Evolutionary conservation across 345 rosid species (phyloP).

Genomic region (Aurinia saxatilis): DNA sequence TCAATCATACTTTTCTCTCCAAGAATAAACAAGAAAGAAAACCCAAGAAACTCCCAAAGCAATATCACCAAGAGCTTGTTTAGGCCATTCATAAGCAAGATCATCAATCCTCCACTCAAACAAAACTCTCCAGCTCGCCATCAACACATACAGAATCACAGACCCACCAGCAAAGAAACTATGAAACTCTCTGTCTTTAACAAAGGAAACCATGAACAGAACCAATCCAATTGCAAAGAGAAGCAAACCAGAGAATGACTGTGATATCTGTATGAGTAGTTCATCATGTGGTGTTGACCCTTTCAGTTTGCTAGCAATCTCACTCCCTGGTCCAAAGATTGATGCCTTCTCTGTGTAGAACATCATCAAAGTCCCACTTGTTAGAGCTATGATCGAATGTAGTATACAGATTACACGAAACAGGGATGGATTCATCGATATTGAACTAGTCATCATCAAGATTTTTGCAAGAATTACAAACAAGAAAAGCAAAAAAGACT

Average conservation of each 20-base stretch:
- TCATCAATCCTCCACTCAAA: slow-evolving; percentile 65
- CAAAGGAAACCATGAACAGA: slow-evolving; percentile 83
- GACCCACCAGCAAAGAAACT: slow-evolving; percentile 88
- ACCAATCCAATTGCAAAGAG: slow-evolving; percentile 64
- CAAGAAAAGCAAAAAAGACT: neutral
- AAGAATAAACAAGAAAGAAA: slow-evolving; percentile 72
- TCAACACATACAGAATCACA: slow-evolving; percentile 52
- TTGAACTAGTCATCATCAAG: slow-evolving; percentile 4
- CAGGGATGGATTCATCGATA: slow-evolving; percentile 26
- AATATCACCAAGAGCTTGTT: slow-evolving; percentile 66
- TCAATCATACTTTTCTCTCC: slow-evolving; percentile 94
- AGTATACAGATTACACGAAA: slow-evolving; percentile 46
- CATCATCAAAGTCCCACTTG: slow-evolving; percentile 74
- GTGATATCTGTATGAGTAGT: slow-evolving; percentile 72
- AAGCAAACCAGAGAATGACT: slow-evolving; percentile 90
- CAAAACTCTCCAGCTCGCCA: slow-evolving; percentile 70
- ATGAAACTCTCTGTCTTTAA: slow-evolving; percentile 72
- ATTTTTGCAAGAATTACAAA: too few relatives aligned
- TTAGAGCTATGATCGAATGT: slow-evolving; percentile 62
- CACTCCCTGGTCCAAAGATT: slow-evolving; percentile 53
- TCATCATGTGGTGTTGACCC: slow-evolving; percentile 95
- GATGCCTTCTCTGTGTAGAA: slow-evolving; percentile 62
- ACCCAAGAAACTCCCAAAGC: slow-evolving; percentile 76
- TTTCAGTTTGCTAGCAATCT: slow-evolving; percentile 51
- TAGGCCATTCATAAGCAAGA: slow-evolving; percentile 66